phyloP scores from a whole-genome alignment of 2,329 filamentous ascomycete species.

The Phoma sp. region DNA sequence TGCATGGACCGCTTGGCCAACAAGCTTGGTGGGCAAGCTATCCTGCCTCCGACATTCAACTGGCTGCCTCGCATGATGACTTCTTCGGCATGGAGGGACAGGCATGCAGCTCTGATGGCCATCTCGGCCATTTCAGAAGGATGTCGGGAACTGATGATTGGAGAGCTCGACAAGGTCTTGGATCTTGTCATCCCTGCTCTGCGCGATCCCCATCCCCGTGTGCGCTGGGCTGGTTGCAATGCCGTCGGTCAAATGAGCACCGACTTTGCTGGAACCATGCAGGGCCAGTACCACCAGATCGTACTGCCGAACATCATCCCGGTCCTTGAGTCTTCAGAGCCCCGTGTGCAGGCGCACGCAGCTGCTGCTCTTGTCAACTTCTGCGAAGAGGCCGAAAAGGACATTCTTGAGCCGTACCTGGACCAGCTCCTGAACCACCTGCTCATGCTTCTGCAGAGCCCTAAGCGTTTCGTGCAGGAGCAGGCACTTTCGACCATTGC shows the following conservation, averaged over 20 bases:
- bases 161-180: conserved; percentile 90
- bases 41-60: conserved; percentile 90
- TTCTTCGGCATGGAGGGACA: conserved; percentile 90
- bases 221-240: conserved; percentile 97
- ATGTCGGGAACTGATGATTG: conserved; percentile 93
- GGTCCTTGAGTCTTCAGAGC: conserved; percentile 86
- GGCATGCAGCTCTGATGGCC: conserved; percentile 96
- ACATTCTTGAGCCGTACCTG: conserved; percentile 88
- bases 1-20: conserved; percentile 98
- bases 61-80: conserved; percentile 99
- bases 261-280: conserved; percentile 97
- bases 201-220: conserved; percentile 87
- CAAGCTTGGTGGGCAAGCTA: conserved; percentile 92
- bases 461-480: conserved; percentile 96
- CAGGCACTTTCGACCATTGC: conserved; percentile 97
- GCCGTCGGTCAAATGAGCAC: conserved; percentile 99
- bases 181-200: conserved; percentile 93
- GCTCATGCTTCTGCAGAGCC: conserved; percentile 85
- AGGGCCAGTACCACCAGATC: conserved; percentile 88
- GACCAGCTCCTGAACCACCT: conserved; percentile 85
- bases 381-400: conserved; percentile 96
- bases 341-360: conserved; percentile 94
- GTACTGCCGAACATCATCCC: conserved; percentile 92
- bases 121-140: conserved; percentile 98
- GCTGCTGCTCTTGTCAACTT: conserved; percentile 99